These are phyloP conservation scores for Trametes hirsuta DNA, from an alignment of 1,284 basidiomycete species.

Conservation along the genomic window DNA sequence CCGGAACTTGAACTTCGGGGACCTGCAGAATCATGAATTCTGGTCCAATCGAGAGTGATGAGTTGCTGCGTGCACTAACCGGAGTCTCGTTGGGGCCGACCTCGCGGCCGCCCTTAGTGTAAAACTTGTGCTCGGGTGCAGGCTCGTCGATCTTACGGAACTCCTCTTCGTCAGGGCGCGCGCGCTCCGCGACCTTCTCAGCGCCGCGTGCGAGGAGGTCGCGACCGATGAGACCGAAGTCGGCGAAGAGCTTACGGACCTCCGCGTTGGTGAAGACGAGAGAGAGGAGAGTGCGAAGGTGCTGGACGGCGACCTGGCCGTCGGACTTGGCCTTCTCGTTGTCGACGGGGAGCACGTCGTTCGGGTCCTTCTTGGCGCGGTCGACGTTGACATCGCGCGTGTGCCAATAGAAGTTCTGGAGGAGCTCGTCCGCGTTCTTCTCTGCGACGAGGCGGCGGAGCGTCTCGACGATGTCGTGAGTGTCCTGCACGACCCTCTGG, in stretches of 20 bases:
- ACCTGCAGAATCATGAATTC: conserved; percentile 29
- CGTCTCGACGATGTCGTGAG: conserved; percentile 73
- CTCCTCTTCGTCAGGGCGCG: conserved; percentile 70
- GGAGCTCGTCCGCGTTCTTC: conserved; percentile 89
- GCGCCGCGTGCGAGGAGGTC: conserved; percentile 85
- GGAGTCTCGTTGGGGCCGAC: conserved; percentile 40
- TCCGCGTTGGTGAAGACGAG: conserved; percentile 92
- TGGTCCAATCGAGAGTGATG: conserved; percentile 44
- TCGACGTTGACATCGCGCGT: conserved; percentile 61
- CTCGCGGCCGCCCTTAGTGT: conserved; percentile 51
- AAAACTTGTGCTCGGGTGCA: conserved; percentile 64
- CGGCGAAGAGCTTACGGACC: conserved; percentile 85
- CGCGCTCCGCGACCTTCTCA: conserved; percentile 70
- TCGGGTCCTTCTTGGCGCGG: conserved; percentile 46
- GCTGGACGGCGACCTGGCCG: conserved; percentile 65
- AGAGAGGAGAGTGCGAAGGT: conserved; percentile 81
- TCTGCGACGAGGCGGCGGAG: conserved; percentile 69
- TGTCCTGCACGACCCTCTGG: conserved; percentile 74
- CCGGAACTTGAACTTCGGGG: conserved; percentile 53
- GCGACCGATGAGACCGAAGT: conserved; percentile 83
- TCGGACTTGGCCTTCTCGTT: conserved; percentile 64
- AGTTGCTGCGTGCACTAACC: conserved; percentile 30
- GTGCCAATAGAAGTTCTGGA: conserved; percentile 86
- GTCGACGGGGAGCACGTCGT: conserved; percentile 53
- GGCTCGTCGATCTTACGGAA: conserved; percentile 73